A percentile compares a stretch with the other conserved stretches of the same genome.
Evolutionary conservation across 345 rosid species (phyloP).

Genomic region (Eucalyptus marginata): DNA sequence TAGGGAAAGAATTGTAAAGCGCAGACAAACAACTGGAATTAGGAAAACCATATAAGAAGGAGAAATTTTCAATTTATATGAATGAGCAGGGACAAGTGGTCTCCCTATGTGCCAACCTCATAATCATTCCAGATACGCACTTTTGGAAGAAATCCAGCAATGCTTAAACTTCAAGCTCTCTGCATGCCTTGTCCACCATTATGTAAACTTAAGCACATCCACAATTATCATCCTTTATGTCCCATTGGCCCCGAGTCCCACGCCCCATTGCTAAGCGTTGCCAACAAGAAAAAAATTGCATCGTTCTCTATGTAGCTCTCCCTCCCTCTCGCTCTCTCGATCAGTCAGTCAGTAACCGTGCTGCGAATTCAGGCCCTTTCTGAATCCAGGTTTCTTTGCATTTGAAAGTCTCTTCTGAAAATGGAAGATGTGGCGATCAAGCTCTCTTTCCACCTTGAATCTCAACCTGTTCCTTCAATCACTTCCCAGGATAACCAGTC

Average conservation of each 20-base stretch:
- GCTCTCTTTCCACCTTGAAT: neutral
- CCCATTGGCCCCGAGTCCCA: neutral
- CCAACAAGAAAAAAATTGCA: neutral
- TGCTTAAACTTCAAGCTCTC: neutral
- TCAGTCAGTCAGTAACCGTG: neutral
- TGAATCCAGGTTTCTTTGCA: neutral
- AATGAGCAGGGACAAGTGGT: neutral
- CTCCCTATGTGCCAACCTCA: neutral
- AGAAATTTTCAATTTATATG: neutral
- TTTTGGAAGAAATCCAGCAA: neutral
- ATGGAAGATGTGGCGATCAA: neutral
- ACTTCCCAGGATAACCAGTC: neutral
- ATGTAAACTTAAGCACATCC: neutral
- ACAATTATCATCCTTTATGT: neutral
- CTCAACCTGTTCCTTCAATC: slow-evolving; percentile 2
- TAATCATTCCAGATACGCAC: neutral
- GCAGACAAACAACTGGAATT: neutral
- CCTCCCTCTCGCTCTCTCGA: neutral
- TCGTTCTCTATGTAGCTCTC: neutral
- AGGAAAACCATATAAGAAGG: neutral
- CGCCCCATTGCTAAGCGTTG: neutral
- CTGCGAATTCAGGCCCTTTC: neutral
- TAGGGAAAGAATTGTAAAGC: neutral
- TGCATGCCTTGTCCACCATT: neutral
- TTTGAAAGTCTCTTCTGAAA: neutral